These are phyloP conservation scores for Tuber indicum DNA, from an alignment of 495 filamentous ascomycete genomes.

Conservation along the genomic window DNA sequence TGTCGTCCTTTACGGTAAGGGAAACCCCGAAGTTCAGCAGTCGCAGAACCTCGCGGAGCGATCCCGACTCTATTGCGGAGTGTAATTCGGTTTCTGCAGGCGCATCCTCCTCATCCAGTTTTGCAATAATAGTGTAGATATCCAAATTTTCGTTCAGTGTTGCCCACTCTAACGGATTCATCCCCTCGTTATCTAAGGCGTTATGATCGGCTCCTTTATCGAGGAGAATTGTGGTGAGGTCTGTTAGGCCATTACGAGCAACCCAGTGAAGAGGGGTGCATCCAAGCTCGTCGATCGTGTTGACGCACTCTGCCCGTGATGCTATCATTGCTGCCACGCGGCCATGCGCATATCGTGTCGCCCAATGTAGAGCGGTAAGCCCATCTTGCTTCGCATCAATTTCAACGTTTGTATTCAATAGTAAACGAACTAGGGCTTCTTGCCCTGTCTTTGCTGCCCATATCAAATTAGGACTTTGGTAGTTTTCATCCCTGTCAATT, in stretches of 20 bases:
- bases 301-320: not conserved
- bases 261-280: conserved; percentile 26
- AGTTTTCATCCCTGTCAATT: not conserved
- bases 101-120: not conserved
- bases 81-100: not conserved
- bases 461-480: not conserved
- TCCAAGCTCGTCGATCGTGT: not conserved
- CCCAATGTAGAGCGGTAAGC: conserved; percentile 27
- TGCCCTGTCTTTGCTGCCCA: conserved; percentile 23
- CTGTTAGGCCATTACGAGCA: conserved; percentile 22
- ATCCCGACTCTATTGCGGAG: not conserved
- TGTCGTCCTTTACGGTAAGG: conserved; percentile 15
- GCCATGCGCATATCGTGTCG: conserved; percentile 4
- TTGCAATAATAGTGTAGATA: not conserved
- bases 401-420: conserved; percentile 16
- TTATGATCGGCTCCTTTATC: conserved; percentile 30
- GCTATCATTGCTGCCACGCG: not conserved
- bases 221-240: conserved; percentile 21
- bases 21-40: conserved; percentile 24
- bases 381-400: conserved; percentile 12
- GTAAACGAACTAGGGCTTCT: conserved; percentile 16
- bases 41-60: conserved; percentile 6
- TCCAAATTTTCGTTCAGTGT: conserved; percentile 1
- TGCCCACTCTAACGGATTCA: conserved; percentile 22
- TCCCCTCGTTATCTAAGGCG: conserved; percentile 8